Conservation (phyloP, 148 eudicot genomes). For the Vaccinium darrowii region DNA sequence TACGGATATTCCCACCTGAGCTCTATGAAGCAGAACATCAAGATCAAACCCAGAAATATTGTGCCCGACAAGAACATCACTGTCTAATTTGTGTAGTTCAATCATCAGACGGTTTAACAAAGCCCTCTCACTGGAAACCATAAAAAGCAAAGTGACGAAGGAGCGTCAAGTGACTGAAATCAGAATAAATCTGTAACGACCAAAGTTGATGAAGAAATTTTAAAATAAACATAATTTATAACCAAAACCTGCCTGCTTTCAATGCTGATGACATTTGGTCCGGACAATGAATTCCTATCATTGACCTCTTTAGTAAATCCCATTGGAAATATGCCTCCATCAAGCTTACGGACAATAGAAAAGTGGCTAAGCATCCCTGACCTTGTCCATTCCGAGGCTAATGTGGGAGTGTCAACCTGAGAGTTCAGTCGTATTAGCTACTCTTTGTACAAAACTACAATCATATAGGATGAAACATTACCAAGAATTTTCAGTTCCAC, state of each 20-base stretch:
- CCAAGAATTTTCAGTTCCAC: slow-evolving; percentile 4
- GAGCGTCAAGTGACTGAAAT: not conserved
- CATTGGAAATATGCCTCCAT: slow-evolving; percentile 83
- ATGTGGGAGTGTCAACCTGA: slow-evolving; percentile 90
- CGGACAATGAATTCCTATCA: slow-evolving; percentile 69
- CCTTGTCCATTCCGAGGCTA: slow-evolving; percentile 77
- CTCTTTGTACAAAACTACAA: not conserved
- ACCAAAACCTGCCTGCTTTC: slow-evolving; percentile 70
- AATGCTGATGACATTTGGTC: slow-evolving; percentile 51
- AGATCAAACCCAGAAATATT: slow-evolving; percentile 98
- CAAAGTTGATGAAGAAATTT: not conserved
- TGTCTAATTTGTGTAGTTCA: slow-evolving; percentile 87
- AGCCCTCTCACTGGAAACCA: slow-evolving; percentile 80
- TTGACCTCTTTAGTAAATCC: slow-evolving; percentile 69
- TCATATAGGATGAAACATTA: not conserved
- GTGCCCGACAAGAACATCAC: slow-evolving; percentile 95
- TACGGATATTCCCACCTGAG: slow-evolving; percentile 60
- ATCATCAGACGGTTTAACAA: slow-evolving; percentile 74
- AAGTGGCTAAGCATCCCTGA: slow-evolving; percentile 82
- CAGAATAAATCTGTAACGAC: not conserved
- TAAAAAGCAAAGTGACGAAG: slow-evolving; percentile 1
- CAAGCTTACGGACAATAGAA: slow-evolving; percentile 82
- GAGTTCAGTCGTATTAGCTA: slow-evolving; percentile 20
- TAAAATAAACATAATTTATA: slow-evolving; percentile 1
- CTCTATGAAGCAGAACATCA: slow-evolving; percentile 89